These are phyloP conservation scores for Solanum virginianum DNA, from an alignment of 257 asterid genomes.

Conservation along the genomic window DNA sequence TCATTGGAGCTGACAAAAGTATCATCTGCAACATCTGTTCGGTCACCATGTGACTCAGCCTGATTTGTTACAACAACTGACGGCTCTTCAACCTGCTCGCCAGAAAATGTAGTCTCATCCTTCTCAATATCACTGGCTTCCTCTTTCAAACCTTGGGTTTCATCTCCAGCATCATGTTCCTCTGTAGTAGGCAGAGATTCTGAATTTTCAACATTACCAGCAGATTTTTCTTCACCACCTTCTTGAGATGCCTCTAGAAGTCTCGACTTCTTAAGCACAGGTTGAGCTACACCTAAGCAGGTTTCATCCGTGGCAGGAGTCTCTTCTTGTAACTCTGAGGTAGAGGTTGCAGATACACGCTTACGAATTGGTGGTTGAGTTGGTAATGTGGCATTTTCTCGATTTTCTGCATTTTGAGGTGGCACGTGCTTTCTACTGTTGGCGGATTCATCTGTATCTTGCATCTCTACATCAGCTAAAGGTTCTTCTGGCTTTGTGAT, in stretches of 20 bases:
- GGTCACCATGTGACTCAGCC: slow-evolving; percentile 33
- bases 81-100: slow-evolving; percentile 41
- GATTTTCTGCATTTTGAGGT: slow-evolving; percentile 33
- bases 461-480: slow-evolving; percentile 67
- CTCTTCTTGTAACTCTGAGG: slow-evolving; percentile 45
- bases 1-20: slow-evolving; percentile 28
- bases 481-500: slow-evolving; percentile 62
- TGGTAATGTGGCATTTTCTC: slow-evolving; percentile 16
- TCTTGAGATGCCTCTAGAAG: slow-evolving; percentile 38
- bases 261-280: slow-evolving; percentile 47
- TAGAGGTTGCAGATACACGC: slow-evolving; percentile 38
- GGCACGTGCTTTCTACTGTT: slow-evolving; percentile 11
- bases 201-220: slow-evolving; percentile 16
- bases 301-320: slow-evolving; percentile 34
- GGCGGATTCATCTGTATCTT: slow-evolving; percentile 51
- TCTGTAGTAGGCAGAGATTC: slow-evolving; percentile 24
- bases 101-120: slow-evolving; percentile 37
- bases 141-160: slow-evolving; percentile 28
- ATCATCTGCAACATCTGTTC: slow-evolving; percentile 32
- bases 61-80: slow-evolving; percentile 18
- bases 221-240: slow-evolving; percentile 31
- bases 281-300: slow-evolving; percentile 34
- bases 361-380: slow-evolving; percentile 34
- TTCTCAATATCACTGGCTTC: slow-evolving; percentile 28
- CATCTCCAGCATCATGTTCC: slow-evolving; percentile 38